Percentiles rank a stretch among this genome's conserved stretches.
Evolutionary conservation across 169 alveolate genomes (phyloP).

Genomic region (Plasmodium vinckei): DNA sequence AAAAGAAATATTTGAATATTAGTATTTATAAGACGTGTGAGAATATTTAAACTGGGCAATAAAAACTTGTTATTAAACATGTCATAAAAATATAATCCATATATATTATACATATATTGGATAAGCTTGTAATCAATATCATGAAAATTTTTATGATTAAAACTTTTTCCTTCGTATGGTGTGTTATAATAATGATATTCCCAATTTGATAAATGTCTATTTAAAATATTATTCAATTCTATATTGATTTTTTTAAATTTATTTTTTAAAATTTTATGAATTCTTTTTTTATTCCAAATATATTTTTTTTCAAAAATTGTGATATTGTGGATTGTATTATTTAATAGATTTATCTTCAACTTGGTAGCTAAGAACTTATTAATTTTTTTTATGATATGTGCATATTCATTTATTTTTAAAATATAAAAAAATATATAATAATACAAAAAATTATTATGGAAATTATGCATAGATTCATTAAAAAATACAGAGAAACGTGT

Average conservation of each 20-base stretch:
- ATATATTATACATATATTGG: not conserved
- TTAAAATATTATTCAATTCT: slow-evolving; percentile 15
- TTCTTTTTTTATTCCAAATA: slow-evolving; percentile 48
- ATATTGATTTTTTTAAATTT: slow-evolving; percentile 11
- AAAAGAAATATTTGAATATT: slow-evolving; percentile 41
- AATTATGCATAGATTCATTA: slow-evolving; percentile 21
- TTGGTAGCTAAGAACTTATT: slow-evolving; percentile 16
- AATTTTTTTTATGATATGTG: slow-evolving; percentile 8
- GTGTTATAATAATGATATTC: slow-evolving; percentile 8
- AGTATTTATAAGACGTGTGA: slow-evolving; percentile 12
- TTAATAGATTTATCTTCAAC: slow-evolving; percentile 19
- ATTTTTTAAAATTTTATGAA: slow-evolving; percentile 9
- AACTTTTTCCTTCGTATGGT: not conserved
- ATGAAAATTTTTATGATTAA: not conserved
- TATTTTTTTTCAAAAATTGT: slow-evolving; percentile 36
- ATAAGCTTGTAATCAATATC: not conserved
- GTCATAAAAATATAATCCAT: slow-evolving; percentile 17
- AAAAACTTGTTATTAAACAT: slow-evolving; percentile 39
- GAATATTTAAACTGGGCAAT: slow-evolving; percentile 8
- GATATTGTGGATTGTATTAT: not conserved
- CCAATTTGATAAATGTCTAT: slow-evolving; percentile 7
- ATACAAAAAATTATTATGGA: slow-evolving; percentile 37
- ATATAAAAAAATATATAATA: slow-evolving; percentile 19
- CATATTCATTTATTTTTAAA: slow-evolving; percentile 9
- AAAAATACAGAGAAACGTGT: slow-evolving; percentile 12